Base-by-base conservation (phyloP, 805 yeast species). In the Saccharomycopsis olivae region DNA sequence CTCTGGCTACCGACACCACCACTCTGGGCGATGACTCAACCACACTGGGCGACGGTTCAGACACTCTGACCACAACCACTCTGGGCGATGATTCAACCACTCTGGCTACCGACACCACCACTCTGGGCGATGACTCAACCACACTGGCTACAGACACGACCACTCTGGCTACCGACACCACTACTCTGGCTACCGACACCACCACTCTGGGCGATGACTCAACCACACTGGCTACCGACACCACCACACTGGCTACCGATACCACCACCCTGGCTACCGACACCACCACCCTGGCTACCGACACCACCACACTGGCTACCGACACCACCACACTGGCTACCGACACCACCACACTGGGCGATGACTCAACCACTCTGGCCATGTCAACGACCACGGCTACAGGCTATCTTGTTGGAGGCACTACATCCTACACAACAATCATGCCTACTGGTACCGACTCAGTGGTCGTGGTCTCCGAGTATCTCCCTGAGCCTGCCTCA, bases 361-460 rank as follows among this genome's bases (percentile, higher is more conserved):
- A n/a, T n/a, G n/a, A n/a, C n/a, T n/a, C n/a, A n/a, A n/a, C n/a
- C n/a, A n/a, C n/a, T n/a, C n/a, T n/a, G n/a, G n/a, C n/a, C n/a
- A n/a, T n/a, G n/a, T n/a, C n/a, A n/a, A n/a, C n/a, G n/a, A n/a
- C n/a, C n/a, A n/a, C n/a, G n/a, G n/a, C n/a, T n/a, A n/a, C n/a
- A n/a, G n/a, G n/a, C n/a, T n/a, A 17, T 9, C 37, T 27, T 23
- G 37, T 38, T 24, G 33, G 33, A 9, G 3, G 38, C 27, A 20
- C 10, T 15, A 38, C 43, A 13, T 38, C 39, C n/a, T 21, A 25
- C 31, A 24, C 36, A 14, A 41, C 44, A 2, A 16, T 31, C 15
- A 17, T 21, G 25, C 38, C 40, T 16, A 18, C 21, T 25, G 33
- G 36, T 9, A 23, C 30, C 19, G 44, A 32, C 20, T 27, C 28